Evolutionary conservation across 495 filamentous ascomycete genomes (phyloP), one percentile per base, ranked within the genome.

Genomic region (Penicillium angulare): DNA sequence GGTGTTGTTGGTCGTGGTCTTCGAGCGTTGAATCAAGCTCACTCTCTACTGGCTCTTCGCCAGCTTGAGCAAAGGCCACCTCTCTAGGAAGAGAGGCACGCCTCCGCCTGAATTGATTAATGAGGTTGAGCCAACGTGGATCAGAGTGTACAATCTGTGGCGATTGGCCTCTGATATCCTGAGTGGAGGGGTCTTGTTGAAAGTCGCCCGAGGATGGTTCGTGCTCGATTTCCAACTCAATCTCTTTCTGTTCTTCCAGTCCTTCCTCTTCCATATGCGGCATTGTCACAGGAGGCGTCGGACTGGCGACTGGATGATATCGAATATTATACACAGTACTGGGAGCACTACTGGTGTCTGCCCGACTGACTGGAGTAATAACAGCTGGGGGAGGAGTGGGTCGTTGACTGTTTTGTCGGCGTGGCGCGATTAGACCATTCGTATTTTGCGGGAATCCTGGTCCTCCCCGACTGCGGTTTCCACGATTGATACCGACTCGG

Each of bases 271-370:
- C 62, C 68, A 70, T 72, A 45, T 70, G 58, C 13, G 65, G 67
- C 60, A 67, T 71, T 17, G 57, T 61, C 24, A 75, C 67, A 0
- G 81, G 73, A 5, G 76, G 75, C n/a, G 84, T 83, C n/a, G 85
- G 75, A 54, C 85, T 84, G 29, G 80, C 82, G 38, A 86, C 77
- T n/a, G 88, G 80, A 52, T 92, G 87, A 61, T 95, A 91, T 39
- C 85, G 83, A 42, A 96, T 79, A 48, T 86, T 83, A 57, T 96
- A 95, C 12, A 93, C 81, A 3, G 91, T 96, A 66, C 89, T 93
- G 36, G 85, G 80, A 13, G 83, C 83, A 65, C 85, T 88, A 13
- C 83, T 80, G 2, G 86, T 88, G 55, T 95, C 88, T n/a, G 83
- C 81, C 47, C 87, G 79, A 59, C 87, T 92, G 49, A 89, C 69